A percentile compares a stretch with the other conserved stretches of the same genome.
Conservation (phyloP, 2,329 filamentous ascomycete species). For the Ophiosphaerella narmari region DNA sequence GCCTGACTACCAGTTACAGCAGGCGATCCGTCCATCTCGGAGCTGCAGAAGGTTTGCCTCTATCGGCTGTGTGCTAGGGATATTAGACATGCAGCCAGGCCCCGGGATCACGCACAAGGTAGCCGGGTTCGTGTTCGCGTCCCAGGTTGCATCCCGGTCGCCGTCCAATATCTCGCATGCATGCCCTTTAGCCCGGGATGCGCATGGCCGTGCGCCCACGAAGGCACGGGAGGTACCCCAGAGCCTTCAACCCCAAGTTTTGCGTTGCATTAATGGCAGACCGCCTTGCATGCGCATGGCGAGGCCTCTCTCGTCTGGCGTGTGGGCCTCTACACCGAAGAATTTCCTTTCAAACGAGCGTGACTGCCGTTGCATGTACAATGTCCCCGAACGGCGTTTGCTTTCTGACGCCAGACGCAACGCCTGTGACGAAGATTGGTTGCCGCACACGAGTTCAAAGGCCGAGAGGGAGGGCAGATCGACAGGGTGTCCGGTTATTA, state of each 20-base stretch:
- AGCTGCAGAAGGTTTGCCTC: slow-evolving; percentile 5
- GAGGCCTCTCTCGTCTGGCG: too few species aligned
- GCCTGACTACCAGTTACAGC: slow-evolving; percentile 5
- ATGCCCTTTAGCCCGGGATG: slow-evolving; percentile 14
- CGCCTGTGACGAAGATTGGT: too few species aligned
- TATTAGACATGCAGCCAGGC: slow-evolving; percentile 11
- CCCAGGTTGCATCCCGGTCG: slow-evolving; percentile 5
- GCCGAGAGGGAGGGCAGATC: too few species aligned
- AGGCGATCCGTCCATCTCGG: slow-evolving; percentile 10
- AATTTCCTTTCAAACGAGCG: too few species aligned
- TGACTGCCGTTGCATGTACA: too few species aligned
- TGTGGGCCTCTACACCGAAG: too few species aligned
- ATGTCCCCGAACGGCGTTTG: too few species aligned
- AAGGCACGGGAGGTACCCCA: slow-evolving; percentile 2
- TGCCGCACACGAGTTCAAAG: too few species aligned
- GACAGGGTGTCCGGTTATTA: too few species aligned
- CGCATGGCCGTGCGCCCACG: slow-evolving; percentile 6
- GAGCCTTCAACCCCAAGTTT: neutral
- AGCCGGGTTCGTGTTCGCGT: slow-evolving; percentile 15
- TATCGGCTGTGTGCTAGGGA: slow-evolving; percentile 5
- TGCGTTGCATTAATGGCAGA: neutral
- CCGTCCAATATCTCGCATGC: slow-evolving; percentile 15
- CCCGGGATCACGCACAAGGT: slow-evolving; percentile 2
- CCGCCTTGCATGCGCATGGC: too few species aligned
- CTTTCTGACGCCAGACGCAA: too few species aligned